Conservation (phyloP, 2,329 filamentous ascomycete species). For the Scedosporium dehoogii region DNA sequence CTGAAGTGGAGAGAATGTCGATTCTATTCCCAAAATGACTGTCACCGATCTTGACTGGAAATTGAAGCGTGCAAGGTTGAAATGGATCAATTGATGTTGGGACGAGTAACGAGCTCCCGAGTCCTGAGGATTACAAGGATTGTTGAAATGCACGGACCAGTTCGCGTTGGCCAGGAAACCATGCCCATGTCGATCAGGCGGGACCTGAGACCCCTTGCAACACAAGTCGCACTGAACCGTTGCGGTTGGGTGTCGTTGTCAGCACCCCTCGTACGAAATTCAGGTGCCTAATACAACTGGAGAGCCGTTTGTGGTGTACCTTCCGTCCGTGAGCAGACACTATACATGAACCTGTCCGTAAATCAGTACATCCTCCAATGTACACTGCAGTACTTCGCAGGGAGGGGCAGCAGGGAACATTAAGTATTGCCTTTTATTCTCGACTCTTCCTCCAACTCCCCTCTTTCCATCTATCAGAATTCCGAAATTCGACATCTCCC, state of each 20-base stretch:
- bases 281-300: too few relatives aligned
- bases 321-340: neutral
- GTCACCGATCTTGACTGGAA: neutral
- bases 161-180: slow-evolving; percentile 3
- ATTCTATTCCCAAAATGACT: neutral
- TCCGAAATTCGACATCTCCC: slow-evolving; percentile 3
- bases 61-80: slow-evolving; percentile 2
- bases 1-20: neutral
- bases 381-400: neutral
- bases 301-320: too few relatives aligned
- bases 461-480: slow-evolving; percentile 1
- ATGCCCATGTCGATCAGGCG: slow-evolving; percentile 5
- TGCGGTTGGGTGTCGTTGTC: neutral
- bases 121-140: neutral
- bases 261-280: neutral
- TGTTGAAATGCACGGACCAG: slow-evolving; percentile 1
- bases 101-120: neutral
- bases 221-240: neutral
- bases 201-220: slow-evolving; percentile 5
- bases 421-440: slow-evolving; percentile 3
- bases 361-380: neutral
- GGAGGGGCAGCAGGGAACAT: neutral
- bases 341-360: neutral
- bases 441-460: slow-evolving; percentile 2
- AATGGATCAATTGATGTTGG: neutral